Percentiles rank a stretch among this genome's conserved stretches.
These are phyloP conservation scores for Neurospora sp. DNA, from an alignment of 495 filamentous ascomycete species.

Conservation along the genomic window DNA sequence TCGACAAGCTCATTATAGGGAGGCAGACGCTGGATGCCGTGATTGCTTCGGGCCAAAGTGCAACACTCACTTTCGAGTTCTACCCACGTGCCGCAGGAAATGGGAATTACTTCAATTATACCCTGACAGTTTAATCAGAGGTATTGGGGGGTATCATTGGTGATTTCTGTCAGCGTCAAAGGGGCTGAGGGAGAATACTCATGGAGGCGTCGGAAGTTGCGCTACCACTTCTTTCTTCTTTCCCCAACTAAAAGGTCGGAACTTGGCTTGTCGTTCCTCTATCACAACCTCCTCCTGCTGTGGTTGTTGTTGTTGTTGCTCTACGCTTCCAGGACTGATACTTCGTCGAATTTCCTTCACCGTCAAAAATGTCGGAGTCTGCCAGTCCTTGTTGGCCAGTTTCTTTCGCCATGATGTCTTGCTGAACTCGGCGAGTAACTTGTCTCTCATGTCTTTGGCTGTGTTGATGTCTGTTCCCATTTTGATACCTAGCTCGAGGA, in stretches of 20 bases:
- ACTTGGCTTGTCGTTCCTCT: neutral
- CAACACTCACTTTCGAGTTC: constrained; percentile 45
- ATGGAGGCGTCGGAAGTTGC: neutral
- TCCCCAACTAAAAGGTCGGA: neutral
- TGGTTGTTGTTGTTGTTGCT: neutral
- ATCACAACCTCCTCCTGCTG: neutral
- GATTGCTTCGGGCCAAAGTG: constrained; percentile 31
- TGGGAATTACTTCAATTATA: constrained; percentile 34
- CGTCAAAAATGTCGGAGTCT: neutral
- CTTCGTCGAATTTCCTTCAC: neutral
- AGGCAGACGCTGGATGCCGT: constrained; percentile 35
- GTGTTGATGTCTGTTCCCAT: neutral
- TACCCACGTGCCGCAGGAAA: constrained; percentile 34
- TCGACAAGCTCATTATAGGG: constrained; percentile 32
- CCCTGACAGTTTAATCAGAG: constrained; percentile 29
- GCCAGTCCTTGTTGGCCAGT: neutral
- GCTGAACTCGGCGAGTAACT: neutral
- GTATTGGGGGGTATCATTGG: neutral
- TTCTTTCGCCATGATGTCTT: neutral
- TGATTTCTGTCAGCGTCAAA: neutral
- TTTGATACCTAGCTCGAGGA: neutral
- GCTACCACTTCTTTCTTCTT: neutral
- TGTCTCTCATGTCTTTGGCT: neutral
- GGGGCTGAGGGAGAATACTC: neutral
- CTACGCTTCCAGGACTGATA: neutral